A percentile compares a stretch with the other conserved stretches of the same genome.
Evolutionary conservation across 768 basidiomycete species (phyloP).

Genomic region (Cantharellus cinnabarinus): DNA sequence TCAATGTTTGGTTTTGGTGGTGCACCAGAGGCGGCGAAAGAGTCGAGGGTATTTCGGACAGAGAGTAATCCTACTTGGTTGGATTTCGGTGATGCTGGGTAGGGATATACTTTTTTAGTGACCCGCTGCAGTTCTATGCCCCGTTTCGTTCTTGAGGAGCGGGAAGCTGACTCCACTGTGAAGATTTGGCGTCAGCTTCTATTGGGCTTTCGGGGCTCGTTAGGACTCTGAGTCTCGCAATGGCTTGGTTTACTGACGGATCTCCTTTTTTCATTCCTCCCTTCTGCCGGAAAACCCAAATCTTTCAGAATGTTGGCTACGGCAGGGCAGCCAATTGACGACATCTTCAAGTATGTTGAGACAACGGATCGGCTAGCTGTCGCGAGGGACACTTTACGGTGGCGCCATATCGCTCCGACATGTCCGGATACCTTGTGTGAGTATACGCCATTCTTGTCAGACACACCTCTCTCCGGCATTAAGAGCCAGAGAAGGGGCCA

Average conservation of each 20-base stretch:
- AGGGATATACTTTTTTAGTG: not conserved
- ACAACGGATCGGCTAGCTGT: slow-evolving; percentile 47
- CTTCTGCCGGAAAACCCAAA: not conserved
- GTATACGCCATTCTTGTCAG: slow-evolving; percentile 5
- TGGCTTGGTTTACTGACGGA: no score
- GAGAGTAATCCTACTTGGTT: slow-evolving; percentile 87
- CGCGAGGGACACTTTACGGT: slow-evolving; percentile 59
- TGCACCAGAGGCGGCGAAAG: slow-evolving; percentile 18
- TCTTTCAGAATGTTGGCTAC: slow-evolving; percentile 49
- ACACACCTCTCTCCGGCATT: not conserved
- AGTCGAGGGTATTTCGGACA: slow-evolving; percentile 41
- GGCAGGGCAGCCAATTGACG: slow-evolving; percentile 84
- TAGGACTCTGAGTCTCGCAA: no score
- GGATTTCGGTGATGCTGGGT: slow-evolving; percentile 29
- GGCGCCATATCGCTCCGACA: slow-evolving; percentile 96
- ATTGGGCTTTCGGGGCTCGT: no score
- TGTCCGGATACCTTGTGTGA: slow-evolving; percentile 85
- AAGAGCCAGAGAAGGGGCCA: no score
- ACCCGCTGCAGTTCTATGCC: not conserved
- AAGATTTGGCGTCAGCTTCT: no score
- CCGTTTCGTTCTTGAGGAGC: no score
- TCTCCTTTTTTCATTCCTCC: not conserved
- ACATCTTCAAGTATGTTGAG: slow-evolving; percentile 80
- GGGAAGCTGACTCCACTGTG: no score
- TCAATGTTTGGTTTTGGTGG: slow-evolving; percentile 57